Evolutionary conservation across 805 yeast genomes (phyloP).

Genomic region (Debaryomyces castellii): DNA sequence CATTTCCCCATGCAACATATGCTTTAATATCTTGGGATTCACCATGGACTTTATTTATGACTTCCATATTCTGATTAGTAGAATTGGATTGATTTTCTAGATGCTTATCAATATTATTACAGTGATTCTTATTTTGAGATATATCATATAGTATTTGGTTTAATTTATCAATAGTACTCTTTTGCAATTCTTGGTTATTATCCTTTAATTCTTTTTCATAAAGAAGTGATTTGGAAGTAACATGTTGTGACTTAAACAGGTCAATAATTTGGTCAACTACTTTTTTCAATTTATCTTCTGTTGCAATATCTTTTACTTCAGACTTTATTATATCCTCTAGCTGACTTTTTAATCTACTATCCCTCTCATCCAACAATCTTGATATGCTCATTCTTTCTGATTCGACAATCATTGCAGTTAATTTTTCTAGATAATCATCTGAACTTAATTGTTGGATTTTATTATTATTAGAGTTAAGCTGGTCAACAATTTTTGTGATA

Average conservation of each 20-base stretch:
- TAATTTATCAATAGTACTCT: not conserved
- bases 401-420: not conserved
- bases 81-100: not conserved
- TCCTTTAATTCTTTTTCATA: conserved; percentile 1
- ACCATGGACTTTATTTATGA: not conserved
- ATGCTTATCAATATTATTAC: not conserved
- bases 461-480: conserved; percentile 13
- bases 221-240: not conserved
- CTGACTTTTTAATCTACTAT: not conserved
- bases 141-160: not conserved
- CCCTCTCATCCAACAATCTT: not conserved
- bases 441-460: not conserved
- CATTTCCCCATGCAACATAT: not conserved
- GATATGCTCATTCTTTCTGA: not conserved
- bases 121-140: not conserved
- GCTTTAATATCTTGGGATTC: not conserved
- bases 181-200: not conserved
- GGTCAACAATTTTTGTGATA: conserved; percentile 18
- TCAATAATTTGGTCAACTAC: not conserved
- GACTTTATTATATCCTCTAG: not conserved
- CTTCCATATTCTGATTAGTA: not conserved
- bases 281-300: not conserved
- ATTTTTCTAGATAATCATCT: not conserved
- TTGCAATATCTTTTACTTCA: not conserved
- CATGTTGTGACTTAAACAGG: not conserved